Base-by-base conservation (phyloP, 2,329 filamentous ascomycete genomes). In the Colletotrichum agaves region DNA sequence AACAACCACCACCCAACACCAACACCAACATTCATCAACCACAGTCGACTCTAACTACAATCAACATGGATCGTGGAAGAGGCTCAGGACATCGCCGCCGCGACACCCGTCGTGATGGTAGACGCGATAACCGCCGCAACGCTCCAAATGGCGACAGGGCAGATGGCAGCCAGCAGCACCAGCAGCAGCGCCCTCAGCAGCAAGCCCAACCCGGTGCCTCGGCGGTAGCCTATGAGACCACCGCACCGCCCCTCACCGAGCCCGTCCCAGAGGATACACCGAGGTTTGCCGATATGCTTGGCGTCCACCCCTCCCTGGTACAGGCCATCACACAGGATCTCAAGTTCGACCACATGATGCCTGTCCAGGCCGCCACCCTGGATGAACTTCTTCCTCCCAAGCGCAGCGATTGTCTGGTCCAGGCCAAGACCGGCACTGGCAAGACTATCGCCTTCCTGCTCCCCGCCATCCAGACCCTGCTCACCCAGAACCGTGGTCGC, bases 381-480 rank as follows among this genome's bases (percentile, higher is more conserved):
- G 75, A 79, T 67, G 78, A 81, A 58, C 80, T 86, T 61, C 79
- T 85, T 11, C 79, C 81, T n/a, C 80, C 80, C 0, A 78, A 78
- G 57, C 78, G 80, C 27, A 76, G 73, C 58, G 85, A 87, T 74
- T 82, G 88, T 66, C 82, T 97, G 67, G 93, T 93, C 6, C 93
- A 96, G 78, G 93, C 93, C 58, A 94, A 92, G 81, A 97, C 93
- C 1, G 93, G 93, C 71, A 97, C 93, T 0, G 93, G 93, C 73
- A 97, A 97, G 81, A 97, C 93, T 0, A 79, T 96, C 62, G 93
- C 91, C 53, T 97, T 97, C 80, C 84, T 97, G 39, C 82, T 96
- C 3, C 93, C 93, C n/a, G 86, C 92, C n/a, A 81, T 97, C 39
- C 91, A 96, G 77, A 91, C 88, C 67, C 90, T 96, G 74, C 82